Evolutionary conservation across 257 asterid species (phyloP), one percentile per base, ranked within the genome.

Genomic region (Gentiana straminea): DNA sequence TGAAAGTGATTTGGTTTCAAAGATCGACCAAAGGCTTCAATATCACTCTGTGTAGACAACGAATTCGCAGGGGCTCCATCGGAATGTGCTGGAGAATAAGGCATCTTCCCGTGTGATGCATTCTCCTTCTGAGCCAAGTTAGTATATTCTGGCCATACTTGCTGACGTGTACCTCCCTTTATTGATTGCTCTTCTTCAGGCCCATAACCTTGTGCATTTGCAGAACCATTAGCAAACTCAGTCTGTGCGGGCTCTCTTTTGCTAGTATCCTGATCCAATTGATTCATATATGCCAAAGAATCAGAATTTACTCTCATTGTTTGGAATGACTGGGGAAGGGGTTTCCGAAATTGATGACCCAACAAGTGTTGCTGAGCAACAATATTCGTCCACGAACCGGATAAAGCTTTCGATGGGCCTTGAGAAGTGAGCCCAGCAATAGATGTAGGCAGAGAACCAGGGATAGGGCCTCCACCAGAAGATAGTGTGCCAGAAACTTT

Each of bases 1-100:
- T 84, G 77, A 49, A 81, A 33, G 43, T 57, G 43, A 32, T 57
- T 81, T 44, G 94, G 94, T 70, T 79, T 79, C 78, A 90, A 65
- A 49, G 85, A 77, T 64, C 83, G 84, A 54, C 98, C 96, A 67
- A 90, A 84, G 59, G 87, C 91, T 79, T 86, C 94, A 63, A 82
- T 73, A 62, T 88, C 85, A 62, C 70, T 75, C 49, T 71, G 83
- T 43, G 75, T 71, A 53, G 89, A 77, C 62, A 79, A 65, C 63
- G 94, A 73, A 75, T 74, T 75, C 39, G 76, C 81, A 61, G 82
- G 82, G 73, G 85, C 80, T 56, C 69, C 86, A 54, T 80, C 85
- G 24, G 65, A 65, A 24, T 49, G 55, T 72, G 77, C 69, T 67
- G 74, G 68, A 58, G 57, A 52, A 60, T 64, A 49, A 39, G 82